Percentiles rank a stretch among this genome's conserved stretches.
Conservation (phyloP, 106 monocot genomes). For the Alisma plantagoaquatica region DNA sequence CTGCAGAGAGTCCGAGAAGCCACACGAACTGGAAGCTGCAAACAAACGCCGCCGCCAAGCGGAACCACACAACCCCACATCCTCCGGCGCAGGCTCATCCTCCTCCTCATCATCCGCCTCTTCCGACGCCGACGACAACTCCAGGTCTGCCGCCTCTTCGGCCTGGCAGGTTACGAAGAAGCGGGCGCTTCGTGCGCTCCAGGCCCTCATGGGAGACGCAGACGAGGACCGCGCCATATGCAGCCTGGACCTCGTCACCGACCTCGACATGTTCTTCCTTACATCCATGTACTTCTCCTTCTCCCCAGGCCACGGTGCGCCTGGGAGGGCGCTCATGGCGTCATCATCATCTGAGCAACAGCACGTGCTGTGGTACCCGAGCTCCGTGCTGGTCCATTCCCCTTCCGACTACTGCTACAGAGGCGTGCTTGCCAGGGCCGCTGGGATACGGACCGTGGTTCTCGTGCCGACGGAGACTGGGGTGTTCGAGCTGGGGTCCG, state of each 20-base stretch:
- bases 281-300: slow-evolving; percentile 81
- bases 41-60: no score
- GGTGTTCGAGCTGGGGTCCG: slow-evolving; percentile 62
- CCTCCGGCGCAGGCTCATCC: no score
- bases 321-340: slow-evolving; percentile 46
- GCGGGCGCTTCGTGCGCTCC: slow-evolving; percentile 50
- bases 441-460: slow-evolving; percentile 40
- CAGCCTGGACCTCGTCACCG: slow-evolving; percentile 57
- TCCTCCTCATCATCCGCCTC: no score
- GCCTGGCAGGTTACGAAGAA: slow-evolving; percentile 28
- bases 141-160: slow-evolving; percentile 12
- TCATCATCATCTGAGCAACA: slow-evolving; percentile 21
- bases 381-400: slow-evolving; percentile 3
- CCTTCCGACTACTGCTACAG: slow-evolving; percentile 40
- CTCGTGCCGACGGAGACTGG: slow-evolving; percentile 49
- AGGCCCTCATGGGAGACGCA: slow-evolving; percentile 25
- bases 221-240: slow-evolving; percentile 53
- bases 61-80: no score
- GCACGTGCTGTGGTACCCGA: slow-evolving; percentile 47
- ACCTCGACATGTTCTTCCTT: slow-evolving; percentile 66
- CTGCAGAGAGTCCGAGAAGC: slow-evolving; percentile 3
- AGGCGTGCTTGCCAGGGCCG: slow-evolving; percentile 36
- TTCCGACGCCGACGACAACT: slow-evolving; percentile 26
- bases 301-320: slow-evolving; percentile 38
- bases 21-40: no score